Percentiles rank a stretch among this genome's conserved stretches.
Evolutionary conservation across 441 rosid genomes (phyloP).

Genomic region (Biscutella auriculata): DNA sequence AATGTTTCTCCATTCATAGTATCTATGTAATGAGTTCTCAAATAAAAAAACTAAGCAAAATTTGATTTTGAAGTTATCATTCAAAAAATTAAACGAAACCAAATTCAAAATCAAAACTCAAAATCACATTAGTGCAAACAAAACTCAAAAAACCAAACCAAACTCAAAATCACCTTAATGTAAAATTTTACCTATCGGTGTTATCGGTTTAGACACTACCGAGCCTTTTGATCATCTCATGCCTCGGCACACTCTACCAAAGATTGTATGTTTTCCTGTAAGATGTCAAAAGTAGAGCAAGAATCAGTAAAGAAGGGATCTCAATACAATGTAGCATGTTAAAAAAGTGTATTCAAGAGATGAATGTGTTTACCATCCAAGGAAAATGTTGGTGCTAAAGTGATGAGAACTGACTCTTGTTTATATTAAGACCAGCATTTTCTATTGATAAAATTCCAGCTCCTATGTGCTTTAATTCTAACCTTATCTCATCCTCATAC

Average conservation of each 20-base stretch:
- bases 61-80: too few relatives aligned
- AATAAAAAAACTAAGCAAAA: too few relatives aligned
- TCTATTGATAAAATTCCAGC: slow-evolving; percentile 67
- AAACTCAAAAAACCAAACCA: slow-evolving; percentile 3
- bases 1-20: too few relatives aligned
- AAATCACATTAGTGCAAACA: too few relatives aligned
- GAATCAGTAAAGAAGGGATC: background rate
- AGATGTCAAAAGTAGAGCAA: background rate
- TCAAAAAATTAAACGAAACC: too few relatives aligned
- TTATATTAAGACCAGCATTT: slow-evolving; percentile 61
- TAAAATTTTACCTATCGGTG: slow-evolving; percentile 49
- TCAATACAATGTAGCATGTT: background rate
- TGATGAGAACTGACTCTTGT: slow-evolving; percentile 66
- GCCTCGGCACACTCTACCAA: slow-evolving; percentile 83
- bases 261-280: slow-evolving; percentile 91
- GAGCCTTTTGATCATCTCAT: slow-evolving; percentile 91
- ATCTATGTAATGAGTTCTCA: too few relatives aligned
- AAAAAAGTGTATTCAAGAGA: background rate
- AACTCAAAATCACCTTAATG: too few relatives aligned
- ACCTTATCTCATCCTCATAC: slow-evolving; percentile 80
- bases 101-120: too few relatives aligned
- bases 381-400: slow-evolving; percentile 71
- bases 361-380: slow-evolving; percentile 43
- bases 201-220: slow-evolving; percentile 95
- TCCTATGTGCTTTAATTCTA: slow-evolving; percentile 64